Base-by-base conservation (phyloP, 2,329 filamentous ascomycete genomes). In the Pseudogymnoascus sp. region DNA sequence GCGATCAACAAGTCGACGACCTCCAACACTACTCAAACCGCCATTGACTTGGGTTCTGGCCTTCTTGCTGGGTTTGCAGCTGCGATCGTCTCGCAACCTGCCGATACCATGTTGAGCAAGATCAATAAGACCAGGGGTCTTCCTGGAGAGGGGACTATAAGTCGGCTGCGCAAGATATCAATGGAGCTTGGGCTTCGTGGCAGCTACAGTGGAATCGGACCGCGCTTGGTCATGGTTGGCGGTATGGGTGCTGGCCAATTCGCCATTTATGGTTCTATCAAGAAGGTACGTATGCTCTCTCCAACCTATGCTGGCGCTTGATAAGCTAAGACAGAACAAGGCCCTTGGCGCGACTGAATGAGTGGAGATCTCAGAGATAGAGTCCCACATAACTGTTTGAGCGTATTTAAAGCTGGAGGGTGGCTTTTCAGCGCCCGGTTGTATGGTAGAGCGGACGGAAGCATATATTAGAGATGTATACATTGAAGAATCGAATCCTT, bases 71-170 rank as follows among this genome's bases (percentile, higher is more conserved):
- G 91, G 88, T 91, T 95, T 80, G 91, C 90, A 72, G 91, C 91
- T 71, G 91, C 91, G 74, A 75, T 93, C 71, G 84, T 95, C 75
- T 95, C 91, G 67, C 91, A 95, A 82, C 91, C 91, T 71, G 91
- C 91, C 76, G 91, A 95, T 77, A 95, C 91, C 74, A 95, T 95
- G 91, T 87, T 95, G 68, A 89, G 85, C 80, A 93, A 93, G 85
- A 94, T 95, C 84, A 95, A 95, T 88, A 94, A 94, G 89, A 91
- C 89, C 79, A 87, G 91, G 82, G 91, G 89, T 79, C 81, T 86
- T 65, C 90, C 91, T 69, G 91, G 91, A 82, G 90, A 95, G 82
- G 86, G 91, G 73, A 94, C 89, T 72, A 84, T 84, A 75, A 83
- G 81, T 76, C 88, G 91, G 77, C 80, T 95, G 73, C 81, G 93